Base-by-base conservation (phyloP, 2,329 filamentous ascomycete genomes). In the Bertia moriformis region DNA sequence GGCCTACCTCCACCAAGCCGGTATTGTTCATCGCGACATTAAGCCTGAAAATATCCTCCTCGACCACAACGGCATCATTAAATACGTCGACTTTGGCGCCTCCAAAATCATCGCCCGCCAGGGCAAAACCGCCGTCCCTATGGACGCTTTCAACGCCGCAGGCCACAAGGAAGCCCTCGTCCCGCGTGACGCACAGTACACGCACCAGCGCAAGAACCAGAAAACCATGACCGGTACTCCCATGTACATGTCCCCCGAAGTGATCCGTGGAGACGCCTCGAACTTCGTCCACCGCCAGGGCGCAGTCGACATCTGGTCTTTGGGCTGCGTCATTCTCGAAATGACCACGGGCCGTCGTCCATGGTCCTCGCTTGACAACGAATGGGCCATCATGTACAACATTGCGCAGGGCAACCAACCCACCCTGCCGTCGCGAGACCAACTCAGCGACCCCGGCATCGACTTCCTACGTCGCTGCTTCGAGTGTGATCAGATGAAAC, bases 351-450 rank as follows among this genome's bases (percentile, higher is more conserved):
- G 91, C 15, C 76, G 87, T 44, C 78, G 89, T 14, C 91, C 91
- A 1, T 98, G 91, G 91, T 86, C 87, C 18, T 86, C 81, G 46
- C 76, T 96, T 37, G 91, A 98, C 63, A 98, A 98, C 55, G 91
- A 98, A 59, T 98, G 88, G 87, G 91, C 91, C 32, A 96, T 98
- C 63, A 98, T 98, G 91, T 98, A 95, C 70, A 96, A 96, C 65
- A 98, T 98, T 52, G 91, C 91, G 1, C 89, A 94, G 55, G 91
- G 91, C 46, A 93, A 95, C 50, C 83, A 87, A 38, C 91, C 91
- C 4, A 81, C 86, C 54, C 68, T 95, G 41, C 91, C 91, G 2
- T 69, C 74, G 1, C 56, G 66, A 1, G 89, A 96, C 39, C 89
- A 96, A 59, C 72, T 98, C 45, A 91, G 83, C 51, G 72, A 79